Evolutionary conservation across 805 yeast genomes (phyloP).

Genomic region (Lipomyces lipofer): DNA sequence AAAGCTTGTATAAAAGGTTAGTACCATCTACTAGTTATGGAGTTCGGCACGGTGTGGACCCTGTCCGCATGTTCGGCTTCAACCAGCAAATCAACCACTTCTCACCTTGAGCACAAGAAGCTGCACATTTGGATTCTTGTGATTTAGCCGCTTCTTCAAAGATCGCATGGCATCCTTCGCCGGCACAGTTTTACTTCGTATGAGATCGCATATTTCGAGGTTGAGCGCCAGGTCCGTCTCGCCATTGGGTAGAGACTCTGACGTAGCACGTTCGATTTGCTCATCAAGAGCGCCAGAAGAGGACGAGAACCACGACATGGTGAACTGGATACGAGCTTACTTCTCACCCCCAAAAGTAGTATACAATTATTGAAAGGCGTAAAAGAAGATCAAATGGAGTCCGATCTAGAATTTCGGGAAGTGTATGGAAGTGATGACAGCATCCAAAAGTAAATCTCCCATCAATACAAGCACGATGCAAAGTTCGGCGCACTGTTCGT

Average conservation of each 20-base stretch:
- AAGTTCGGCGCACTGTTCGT: too few relatives aligned
- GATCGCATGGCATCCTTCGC: slow-evolving; percentile 83
- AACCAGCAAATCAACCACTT: not conserved
- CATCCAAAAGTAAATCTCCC: too few relatives aligned
- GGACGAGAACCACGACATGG: slow-evolving; percentile 37
- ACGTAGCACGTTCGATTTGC: slow-evolving; percentile 69
- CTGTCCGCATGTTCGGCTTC: too few relatives aligned
- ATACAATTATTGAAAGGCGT: too few relatives aligned
- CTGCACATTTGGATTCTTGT: slow-evolving; percentile 77
- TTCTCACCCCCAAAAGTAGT: too few relatives aligned
- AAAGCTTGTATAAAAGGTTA: slow-evolving; percentile 44
- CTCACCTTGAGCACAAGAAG: slow-evolving; percentile 55
- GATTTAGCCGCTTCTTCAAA: slow-evolving; percentile 71
- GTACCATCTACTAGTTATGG: too few relatives aligned
- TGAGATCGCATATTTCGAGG: slow-evolving; percentile 82
- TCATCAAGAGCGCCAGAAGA: slow-evolving; percentile 23
- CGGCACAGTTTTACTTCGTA: slow-evolving; percentile 75
- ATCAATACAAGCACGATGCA: too few relatives aligned
- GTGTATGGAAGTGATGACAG: too few relatives aligned
- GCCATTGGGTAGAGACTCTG: slow-evolving; percentile 89
- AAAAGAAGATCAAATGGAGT: too few relatives aligned
- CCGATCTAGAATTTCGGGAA: too few relatives aligned
- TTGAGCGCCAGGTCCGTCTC: slow-evolving; percentile 72
- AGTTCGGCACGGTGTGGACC: too few relatives aligned
- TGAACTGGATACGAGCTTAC: too few relatives aligned